phyloP scores from a whole-genome alignment of 2,329 filamentous ascomycete species.

The Colletotrichum sp. region DNA sequence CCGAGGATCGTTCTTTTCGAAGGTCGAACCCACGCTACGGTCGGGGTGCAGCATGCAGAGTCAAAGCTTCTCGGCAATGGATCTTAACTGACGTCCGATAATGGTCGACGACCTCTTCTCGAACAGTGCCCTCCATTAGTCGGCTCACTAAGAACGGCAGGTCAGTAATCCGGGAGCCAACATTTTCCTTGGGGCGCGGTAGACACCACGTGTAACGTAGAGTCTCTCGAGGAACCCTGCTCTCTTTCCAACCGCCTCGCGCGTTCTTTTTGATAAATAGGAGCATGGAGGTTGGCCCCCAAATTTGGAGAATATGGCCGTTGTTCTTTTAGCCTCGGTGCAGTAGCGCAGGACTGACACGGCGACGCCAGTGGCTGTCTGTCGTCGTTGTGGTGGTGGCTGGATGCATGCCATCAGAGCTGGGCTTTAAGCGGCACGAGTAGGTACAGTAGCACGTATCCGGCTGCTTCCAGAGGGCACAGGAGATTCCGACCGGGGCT shows the following conservation, averaged over 20 bases:
- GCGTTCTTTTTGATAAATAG: neutral
- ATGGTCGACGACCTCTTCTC: neutral
- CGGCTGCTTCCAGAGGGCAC: neutral
- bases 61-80: conserved; percentile 10
- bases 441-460: neutral
- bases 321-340: conserved; percentile 14
- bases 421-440: conserved; percentile 2
- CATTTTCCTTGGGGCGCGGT: neutral
- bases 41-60: conserved; percentile 11
- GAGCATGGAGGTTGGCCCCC: conserved; percentile 9
- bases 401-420: conserved; percentile 3
- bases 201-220: conserved; percentile 2
- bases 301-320: conserved; percentile 15
- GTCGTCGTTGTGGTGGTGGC: neutral
- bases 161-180: neutral
- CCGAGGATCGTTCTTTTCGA: neutral
- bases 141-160: neutral
- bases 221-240: neutral
- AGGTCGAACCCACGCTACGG: neutral
- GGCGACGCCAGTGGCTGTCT: neutral
- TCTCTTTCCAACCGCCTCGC: neutral
- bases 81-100: neutral
- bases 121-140: neutral
- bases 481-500: neutral
- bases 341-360: conserved; percentile 4